Conservation (phyloP, 2,329 filamentous ascomycete species). For the Dactylellina sp. region DNA sequence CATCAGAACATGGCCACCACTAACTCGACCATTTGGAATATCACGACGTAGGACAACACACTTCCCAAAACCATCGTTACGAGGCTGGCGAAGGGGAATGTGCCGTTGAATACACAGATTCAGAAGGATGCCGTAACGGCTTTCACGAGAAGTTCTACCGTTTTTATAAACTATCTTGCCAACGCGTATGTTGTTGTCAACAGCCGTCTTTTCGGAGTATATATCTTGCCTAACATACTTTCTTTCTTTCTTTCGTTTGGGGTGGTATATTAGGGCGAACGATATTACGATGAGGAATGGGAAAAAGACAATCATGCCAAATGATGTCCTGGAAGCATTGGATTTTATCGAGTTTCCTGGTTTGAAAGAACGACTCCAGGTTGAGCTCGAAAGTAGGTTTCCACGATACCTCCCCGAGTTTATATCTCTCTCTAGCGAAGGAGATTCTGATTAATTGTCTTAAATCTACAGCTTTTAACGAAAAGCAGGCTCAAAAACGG, state of each 20-base stretch:
- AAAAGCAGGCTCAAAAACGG: slow-evolving; percentile 28
- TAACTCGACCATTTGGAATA: too few relatives aligned
- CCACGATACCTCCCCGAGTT: neutral
- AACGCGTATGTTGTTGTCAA: slow-evolving; percentile 73
- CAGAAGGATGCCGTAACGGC: slow-evolving; percentile 84
- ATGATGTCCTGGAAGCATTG: slow-evolving; percentile 93
- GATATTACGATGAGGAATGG: slow-evolving; percentile 73
- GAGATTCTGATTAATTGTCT: too few relatives aligned
- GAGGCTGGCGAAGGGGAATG: slow-evolving; percentile 80
- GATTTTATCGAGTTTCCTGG: slow-evolving; percentile 87
- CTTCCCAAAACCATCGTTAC: slow-evolving; percentile 85
- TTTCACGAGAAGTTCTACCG: slow-evolving; percentile 82
- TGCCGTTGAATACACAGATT: slow-evolving; percentile 74
- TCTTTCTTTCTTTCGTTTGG: slow-evolving; percentile 5
- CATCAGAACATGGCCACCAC: too few relatives aligned
- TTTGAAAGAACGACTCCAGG: slow-evolving; percentile 83
- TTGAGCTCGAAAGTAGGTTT: slow-evolving; percentile 71
- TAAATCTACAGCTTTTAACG: slow-evolving; percentile 29
- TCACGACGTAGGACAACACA: slow-evolving; percentile 72
- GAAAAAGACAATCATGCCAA: slow-evolving; percentile 69
- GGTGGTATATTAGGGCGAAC: slow-evolving; percentile 71
- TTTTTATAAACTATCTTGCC: slow-evolving; percentile 84
- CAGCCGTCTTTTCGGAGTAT: too few relatives aligned
- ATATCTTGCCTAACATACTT: too few relatives aligned
- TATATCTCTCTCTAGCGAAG: too few relatives aligned